A percentile compares a stretch with the other conserved stretches of the same genome.
Conservation (phyloP, 2,329 filamentous ascomycete genomes). For the Magnaporthales sp. region DNA sequence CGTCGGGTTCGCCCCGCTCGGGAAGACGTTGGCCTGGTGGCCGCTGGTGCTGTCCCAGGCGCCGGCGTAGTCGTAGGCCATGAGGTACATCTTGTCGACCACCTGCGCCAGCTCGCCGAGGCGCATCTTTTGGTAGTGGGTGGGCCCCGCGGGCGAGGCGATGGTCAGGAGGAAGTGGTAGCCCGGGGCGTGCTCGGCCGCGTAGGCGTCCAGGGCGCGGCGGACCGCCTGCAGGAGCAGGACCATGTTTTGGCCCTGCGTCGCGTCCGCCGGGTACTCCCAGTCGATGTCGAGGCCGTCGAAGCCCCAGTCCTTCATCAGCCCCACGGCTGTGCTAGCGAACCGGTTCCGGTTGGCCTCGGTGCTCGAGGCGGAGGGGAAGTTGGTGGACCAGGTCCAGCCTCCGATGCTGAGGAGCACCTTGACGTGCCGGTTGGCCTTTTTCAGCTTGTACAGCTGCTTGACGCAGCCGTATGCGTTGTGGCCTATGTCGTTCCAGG, state of each 20-base stretch:
- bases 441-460: constrained; percentile 70
- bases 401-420: constrained; percentile 74
- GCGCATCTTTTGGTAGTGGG: constrained; percentile 37
- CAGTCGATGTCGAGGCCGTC: constrained; percentile 30
- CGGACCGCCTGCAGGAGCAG: constrained; percentile 35
- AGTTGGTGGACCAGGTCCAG: constrained; percentile 76
- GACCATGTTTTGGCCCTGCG: constrained; percentile 34
- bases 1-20: constrained; percentile 39
- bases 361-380: constrained; percentile 58
- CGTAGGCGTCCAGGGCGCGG: constrained; percentile 38
- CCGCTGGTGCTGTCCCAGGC: constrained; percentile 54
- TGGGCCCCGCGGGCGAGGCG: constrained; percentile 37
- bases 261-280: constrained; percentile 28
- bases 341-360: constrained; percentile 54
- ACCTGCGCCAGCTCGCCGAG: constrained; percentile 35
- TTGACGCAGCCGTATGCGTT: constrained; percentile 79
- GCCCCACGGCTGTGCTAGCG: constrained; percentile 56
- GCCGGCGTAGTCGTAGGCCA: constrained; percentile 68
- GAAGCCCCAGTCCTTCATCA: constrained; percentile 64
- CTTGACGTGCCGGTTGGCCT: constrained; percentile 69
- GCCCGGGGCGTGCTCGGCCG: constrained; percentile 29
- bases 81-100: constrained; percentile 50
- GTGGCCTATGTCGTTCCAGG: constrained; percentile 30
- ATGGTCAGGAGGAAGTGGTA: constrained; percentile 47
- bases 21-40: constrained; percentile 65